phyloP scores from a whole-genome alignment of 306 rosid genomes.

The Rosa multiflora region DNA sequence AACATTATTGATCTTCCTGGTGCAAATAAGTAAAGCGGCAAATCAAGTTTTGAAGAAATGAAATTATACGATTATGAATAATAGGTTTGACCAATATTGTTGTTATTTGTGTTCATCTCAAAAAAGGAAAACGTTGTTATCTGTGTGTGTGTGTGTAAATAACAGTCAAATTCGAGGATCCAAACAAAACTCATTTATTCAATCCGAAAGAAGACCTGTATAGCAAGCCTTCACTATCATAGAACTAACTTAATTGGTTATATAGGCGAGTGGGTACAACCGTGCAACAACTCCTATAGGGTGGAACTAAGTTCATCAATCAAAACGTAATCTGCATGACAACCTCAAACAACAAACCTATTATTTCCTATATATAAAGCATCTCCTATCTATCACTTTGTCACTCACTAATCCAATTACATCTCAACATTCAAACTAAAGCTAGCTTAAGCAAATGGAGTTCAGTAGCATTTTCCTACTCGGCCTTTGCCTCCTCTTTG shows the following conservation, averaged over 20 bases:
- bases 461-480: constrained; percentile 19
- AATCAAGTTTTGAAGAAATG: too few species aligned
- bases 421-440: background rate
- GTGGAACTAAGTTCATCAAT: constrained; percentile 8
- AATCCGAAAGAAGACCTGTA: background rate
- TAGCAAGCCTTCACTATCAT: background rate
- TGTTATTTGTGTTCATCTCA: background rate
- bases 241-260: background rate
- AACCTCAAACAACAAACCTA: background rate
- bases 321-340: background rate
- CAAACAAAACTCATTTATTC: background rate
- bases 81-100: background rate
- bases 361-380: background rate
- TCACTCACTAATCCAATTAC: background rate
- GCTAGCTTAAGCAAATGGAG: background rate
- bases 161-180: background rate
- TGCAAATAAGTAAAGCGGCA: too few species aligned
- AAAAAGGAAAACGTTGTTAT: too few species aligned
- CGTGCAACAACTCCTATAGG: constrained; percentile 7
- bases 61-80: background rate
- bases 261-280: background rate
- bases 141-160: background rate
- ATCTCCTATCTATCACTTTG: background rate
- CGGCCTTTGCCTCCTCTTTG: constrained; percentile 49
- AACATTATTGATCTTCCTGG: too few species aligned